Evolutionary conservation across 177 flowering plant genomes (phyloP), one percentile per base, ranked within the genome.

Genomic region (Vitis hybrid): DNA sequence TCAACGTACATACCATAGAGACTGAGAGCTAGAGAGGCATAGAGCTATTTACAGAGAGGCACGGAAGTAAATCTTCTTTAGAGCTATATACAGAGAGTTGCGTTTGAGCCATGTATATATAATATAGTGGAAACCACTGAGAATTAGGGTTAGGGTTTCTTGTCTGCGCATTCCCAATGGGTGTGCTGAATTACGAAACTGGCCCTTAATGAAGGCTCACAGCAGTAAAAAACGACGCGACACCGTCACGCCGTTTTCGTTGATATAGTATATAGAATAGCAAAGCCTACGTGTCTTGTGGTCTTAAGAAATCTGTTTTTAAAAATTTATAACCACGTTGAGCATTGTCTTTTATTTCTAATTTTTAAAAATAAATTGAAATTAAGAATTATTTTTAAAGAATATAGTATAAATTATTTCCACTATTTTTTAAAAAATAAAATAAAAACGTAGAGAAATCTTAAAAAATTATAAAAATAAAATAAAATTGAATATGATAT

Each of bases 121-220:
- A 4, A n/a, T 38, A n/a, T 2, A 33, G 22, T 31, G 65, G 65
- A 31, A 2, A 38, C 13, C 12, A 15, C 63, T 22, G 19, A 5
- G 20, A 38, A 38, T 15, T 62, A 62, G 65, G 65, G 65, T 62
- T 38, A 62, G 65, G 65, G 65, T 33, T 62, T 62, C 51, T 62
- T 62, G 19, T 31, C 15, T 6, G 18, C 38, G 8, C 50, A 14
- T 62, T 19, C 24, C 31, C 31, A 28, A 28, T 28, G 31, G 31
- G 31, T 28, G 31, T 58, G 61, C 20, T 58, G 24, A 18, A 20
- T 58, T 58, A 58, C 61, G 24, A 58, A 18, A 58, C 11, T 58
- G 17, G 6, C 61, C 61, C 28, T 18, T 18, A 17, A 6, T 2
- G 1, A 55, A 55, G 47, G 47, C 9, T 38, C 47, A 55, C 58